Base-by-base conservation (phyloP, 768 basidiomycete genomes). In the Tulasnella sp. region DNA sequence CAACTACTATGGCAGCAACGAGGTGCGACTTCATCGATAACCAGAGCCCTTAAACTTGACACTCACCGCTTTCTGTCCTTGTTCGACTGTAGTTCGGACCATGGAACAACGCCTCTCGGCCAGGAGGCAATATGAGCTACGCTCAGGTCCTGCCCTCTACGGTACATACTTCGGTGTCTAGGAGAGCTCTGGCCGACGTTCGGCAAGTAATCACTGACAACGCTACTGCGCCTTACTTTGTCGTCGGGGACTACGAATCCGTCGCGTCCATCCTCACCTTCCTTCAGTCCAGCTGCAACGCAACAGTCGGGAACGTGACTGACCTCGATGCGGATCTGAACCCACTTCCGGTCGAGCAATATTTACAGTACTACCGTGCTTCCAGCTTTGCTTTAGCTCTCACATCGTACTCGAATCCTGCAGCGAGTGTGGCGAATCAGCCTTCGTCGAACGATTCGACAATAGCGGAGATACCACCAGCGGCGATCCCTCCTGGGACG, bases 331-430 rank as follows among this genome's bases (percentile, higher is more conserved):
- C 20, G 20, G 51, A 61, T 39, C 51, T 32, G 5, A 73, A 70
- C 37, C 37, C 67, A n/a, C 35, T 76, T 37, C 78, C 69, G 13
- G 75, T 74, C n/a, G 35, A 79, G 40, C 75, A 79, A 39, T 55
- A 67, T 9, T 20, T 79, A 3, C 78, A 79, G 69, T 79, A 70
- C 51, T 79, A 79, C 40, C 74, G 78, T 32, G 74, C 74, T 26
- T 79, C 78, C 23, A 55, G 46, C 16, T 79, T 79, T 61, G 79
- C 51, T 16, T 61, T 79, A 15, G 48, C 75, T n/a, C 71, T 79
- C 5, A 37, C 37, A 1, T 26, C 61, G 20, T 79, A 79, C 55
- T 77, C 32, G 40, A 71, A 79, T 46, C 42, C 74, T 13, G 79
- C 79, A 35, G 67, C 39, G 3, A 42, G 44, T 6, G 40, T 70